Conservation (phyloP, 2,329 filamentous ascomycete genomes). For the Pseudogymnoascus sp. region DNA sequence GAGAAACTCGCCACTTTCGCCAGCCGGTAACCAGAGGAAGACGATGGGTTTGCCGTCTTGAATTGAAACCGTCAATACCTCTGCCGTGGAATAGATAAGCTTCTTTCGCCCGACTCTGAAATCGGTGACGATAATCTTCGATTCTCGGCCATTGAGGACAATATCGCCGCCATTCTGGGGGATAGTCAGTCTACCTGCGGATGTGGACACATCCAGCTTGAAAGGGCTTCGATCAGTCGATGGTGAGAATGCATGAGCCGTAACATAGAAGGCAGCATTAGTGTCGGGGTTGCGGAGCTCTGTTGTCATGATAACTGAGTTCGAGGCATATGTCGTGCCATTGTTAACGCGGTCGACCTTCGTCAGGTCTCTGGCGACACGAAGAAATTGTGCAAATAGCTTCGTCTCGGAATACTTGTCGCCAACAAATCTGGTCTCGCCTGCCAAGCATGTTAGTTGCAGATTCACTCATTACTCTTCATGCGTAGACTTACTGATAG, state of each 20-base stretch:
- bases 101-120: constrained; percentile 44
- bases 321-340: constrained; percentile 42
- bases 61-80: constrained; percentile 42
- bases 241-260: constrained; percentile 44
- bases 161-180: constrained; percentile 41
- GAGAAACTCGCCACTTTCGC: constrained; percentile 46
- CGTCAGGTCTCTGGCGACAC: constrained; percentile 47
- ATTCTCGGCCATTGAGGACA: constrained; percentile 49
- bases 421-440: constrained; percentile 37
- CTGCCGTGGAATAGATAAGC: constrained; percentile 46
- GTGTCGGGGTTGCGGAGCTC: constrained; percentile 52
- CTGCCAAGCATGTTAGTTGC: constrained; percentile 9
- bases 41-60: constrained; percentile 40
- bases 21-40: constrained; percentile 44
- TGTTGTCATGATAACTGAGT: constrained; percentile 41
- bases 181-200: constrained; percentile 43
- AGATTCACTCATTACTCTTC: background rate
- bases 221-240: constrained; percentile 43
- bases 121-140: constrained; percentile 53
- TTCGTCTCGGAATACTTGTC: constrained; percentile 57
- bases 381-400: constrained; percentile 49
- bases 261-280: constrained; percentile 49
- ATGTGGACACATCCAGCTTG: constrained; percentile 46
- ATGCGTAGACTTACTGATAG: constrained; percentile 32
- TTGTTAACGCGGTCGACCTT: constrained; percentile 43